Evolutionary conservation across 73 alveolate genomes (phyloP), one percentile per base, ranked within the genome.

Genomic region (Paramecium primaurelia): DNA sequence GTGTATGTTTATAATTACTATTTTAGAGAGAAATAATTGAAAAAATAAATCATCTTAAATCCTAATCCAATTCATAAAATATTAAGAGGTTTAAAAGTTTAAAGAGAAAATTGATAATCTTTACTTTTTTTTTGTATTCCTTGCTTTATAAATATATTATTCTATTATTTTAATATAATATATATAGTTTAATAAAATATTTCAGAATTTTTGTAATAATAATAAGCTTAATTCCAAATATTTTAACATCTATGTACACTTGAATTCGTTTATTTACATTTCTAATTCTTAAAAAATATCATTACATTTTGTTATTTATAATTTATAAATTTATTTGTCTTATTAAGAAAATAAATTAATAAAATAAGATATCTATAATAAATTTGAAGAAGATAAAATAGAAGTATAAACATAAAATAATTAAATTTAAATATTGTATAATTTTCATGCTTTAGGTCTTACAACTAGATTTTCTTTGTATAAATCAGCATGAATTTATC

Each of bases 401-500:
- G 59, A 49, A 49, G 14, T 49, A 49, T 49, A 16, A 16, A 26
- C 25, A 25, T 54, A 25, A 54, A 54, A 54, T n/a, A 16, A 22
- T 54, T 54, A 54, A 54, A 54, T 54, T 16, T 14, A 14, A 64
- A 64, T 64, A 64, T 64, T 32, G 8, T 64, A 64, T 64, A 64
- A 54, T 64, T 34, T 10, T 64, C 51, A 64, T 64, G 49, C 84
- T 64, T 64, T 64, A 32, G 84, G 47, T 2, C 47, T 64, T 28
- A 64, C 51, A 28, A 32, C 47, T 11, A 64, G 3, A 26, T 64
- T 64, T 18, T 64, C 84, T 64, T 64, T 64, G 28, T 64, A 64
- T 34, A 64, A 64, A 64, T 64, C 84, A 1, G 84, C 84, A 8
- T 64, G 84, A 64, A 64, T 64, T 64, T 64, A 64, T 64, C 84